phyloP scores from a whole-genome alignment of 1,139 yeast species.

The Geotrichum histeridarum region DNA sequence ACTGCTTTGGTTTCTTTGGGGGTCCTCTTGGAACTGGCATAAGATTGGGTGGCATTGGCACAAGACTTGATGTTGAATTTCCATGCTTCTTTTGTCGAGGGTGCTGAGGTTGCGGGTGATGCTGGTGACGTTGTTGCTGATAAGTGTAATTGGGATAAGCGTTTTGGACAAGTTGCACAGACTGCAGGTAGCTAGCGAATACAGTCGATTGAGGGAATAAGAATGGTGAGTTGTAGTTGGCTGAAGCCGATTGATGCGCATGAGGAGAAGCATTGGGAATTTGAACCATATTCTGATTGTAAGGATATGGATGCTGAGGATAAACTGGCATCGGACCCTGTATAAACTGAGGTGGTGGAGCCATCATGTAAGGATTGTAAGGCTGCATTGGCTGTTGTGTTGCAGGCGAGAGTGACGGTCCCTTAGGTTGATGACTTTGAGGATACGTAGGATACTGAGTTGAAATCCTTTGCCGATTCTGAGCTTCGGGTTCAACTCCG shows the following conservation, averaged over 20 bases:
- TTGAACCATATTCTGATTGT: not conserved
- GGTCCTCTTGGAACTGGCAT: constrained; percentile 30
- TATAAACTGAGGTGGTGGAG: not conserved
- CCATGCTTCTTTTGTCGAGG: not conserved
- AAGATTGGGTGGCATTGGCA: not conserved
- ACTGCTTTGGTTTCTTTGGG: constrained; percentile 36
- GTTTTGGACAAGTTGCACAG: constrained; percentile 5
- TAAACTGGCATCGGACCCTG: not conserved
- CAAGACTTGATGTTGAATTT: not conserved
- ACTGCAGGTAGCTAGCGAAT: constrained; percentile 18
- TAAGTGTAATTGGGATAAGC: not conserved
- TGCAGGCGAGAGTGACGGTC: too few species aligned
- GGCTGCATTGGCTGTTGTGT: not conserved
- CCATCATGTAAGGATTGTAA: not conserved
- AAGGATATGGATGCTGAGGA: not conserved
- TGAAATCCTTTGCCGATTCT: too few species aligned
- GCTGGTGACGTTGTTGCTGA: too few species aligned
- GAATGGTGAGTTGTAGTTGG: constrained; percentile 13
- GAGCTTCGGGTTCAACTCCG: too few species aligned
- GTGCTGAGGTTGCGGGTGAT: not conserved
- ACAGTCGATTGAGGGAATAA: constrained; percentile 18
- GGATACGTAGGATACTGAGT: too few species aligned
- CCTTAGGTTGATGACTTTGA: too few species aligned
- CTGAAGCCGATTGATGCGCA: not conserved
- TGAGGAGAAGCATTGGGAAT: not conserved